phyloP scores from a whole-genome alignment of 306 rosid genomes.

The Neltuma alba region DNA sequence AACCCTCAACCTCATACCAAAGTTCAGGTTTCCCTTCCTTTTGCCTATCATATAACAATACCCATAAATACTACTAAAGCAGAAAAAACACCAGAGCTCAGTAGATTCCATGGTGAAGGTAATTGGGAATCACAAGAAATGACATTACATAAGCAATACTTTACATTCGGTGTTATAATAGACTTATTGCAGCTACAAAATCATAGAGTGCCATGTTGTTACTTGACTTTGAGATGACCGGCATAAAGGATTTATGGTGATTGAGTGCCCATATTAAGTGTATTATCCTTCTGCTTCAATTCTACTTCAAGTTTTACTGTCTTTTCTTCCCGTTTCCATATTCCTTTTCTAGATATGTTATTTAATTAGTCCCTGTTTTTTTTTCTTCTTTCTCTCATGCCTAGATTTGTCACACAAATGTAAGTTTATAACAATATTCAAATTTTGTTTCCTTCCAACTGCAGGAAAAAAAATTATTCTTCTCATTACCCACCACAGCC shows the following conservation, averaged over 20 bases:
- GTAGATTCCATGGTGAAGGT: not conserved
- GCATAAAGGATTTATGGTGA: not conserved
- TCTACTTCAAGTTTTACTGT: not conserved
- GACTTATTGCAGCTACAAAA: not conserved
- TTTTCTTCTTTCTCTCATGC: slow-evolving; percentile 16
- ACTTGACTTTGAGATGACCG: not conserved
- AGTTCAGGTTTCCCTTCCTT: slow-evolving; percentile 49
- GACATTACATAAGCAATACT: not conserved
- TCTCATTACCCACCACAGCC: slow-evolving; percentile 4
- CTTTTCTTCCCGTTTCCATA: not conserved
- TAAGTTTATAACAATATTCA: not conserved
- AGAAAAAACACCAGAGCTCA: slow-evolving; percentile 10
- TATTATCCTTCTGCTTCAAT: not conserved
- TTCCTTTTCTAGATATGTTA: not conserved
- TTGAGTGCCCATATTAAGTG: not conserved
- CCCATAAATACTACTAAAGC: slow-evolving; percentile 16
- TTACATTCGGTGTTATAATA: not conserved
- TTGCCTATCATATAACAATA: slow-evolving; percentile 55
- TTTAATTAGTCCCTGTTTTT: slow-evolving; percentile 2
- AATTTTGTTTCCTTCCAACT: not conserved
- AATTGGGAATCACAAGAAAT: not conserved
- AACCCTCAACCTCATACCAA: slow-evolving; percentile 61
- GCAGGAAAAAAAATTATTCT: not conserved
- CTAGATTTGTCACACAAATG: not conserved
- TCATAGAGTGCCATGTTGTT: not conserved